phyloP scores from a whole-genome alignment of 1,139 yeast genomes.

The Saccharomycopsis crataegensis region DNA sequence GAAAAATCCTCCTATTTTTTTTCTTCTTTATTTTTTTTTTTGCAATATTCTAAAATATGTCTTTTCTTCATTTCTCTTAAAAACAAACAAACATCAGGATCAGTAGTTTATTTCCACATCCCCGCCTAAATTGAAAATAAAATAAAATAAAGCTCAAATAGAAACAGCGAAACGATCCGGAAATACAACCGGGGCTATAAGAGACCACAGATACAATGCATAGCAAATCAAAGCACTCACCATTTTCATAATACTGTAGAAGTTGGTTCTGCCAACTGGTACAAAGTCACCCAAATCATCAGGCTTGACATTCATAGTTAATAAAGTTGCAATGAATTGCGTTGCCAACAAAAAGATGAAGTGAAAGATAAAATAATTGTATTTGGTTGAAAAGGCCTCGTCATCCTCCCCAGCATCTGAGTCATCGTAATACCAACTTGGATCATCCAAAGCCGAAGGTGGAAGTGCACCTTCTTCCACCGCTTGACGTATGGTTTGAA shows the following conservation, averaged over 20 bases:
- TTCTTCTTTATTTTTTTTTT: too few species aligned
- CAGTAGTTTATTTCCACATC: too few species aligned
- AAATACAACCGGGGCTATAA: slow-evolving; percentile 80
- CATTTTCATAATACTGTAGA: slow-evolving; percentile 91
- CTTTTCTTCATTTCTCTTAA: too few species aligned
- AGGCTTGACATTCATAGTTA: slow-evolving; percentile 84
- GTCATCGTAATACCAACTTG: slow-evolving; percentile 46
- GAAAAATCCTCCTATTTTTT: too few species aligned
- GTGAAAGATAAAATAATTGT: slow-evolving; percentile 86
- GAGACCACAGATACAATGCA: slow-evolving; percentile 79
- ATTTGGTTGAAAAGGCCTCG: slow-evolving; percentile 62
- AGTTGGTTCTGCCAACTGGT: slow-evolving; percentile 96
- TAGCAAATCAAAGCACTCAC: slow-evolving; percentile 91
- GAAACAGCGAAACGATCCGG: slow-evolving; percentile 68
- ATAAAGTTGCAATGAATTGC: slow-evolving; percentile 90
- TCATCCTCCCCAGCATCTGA: slow-evolving; percentile 40
- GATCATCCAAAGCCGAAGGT: slow-evolving; percentile 76
- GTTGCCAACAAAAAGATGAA: slow-evolving; percentile 90
- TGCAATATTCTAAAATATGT: too few species aligned
- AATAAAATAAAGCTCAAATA: neutral
- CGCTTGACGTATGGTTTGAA: slow-evolving; percentile 86
- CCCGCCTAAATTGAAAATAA: too few species aligned
- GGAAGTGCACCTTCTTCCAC: slow-evolving; percentile 94
- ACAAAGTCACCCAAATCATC: slow-evolving; percentile 84
- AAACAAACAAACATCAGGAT: too few species aligned